Evolutionary conservation across 768 basidiomycete species (phyloP), one percentile per base, ranked within the genome.

Genomic region (Goffeauzyma gilvescens): DNA sequence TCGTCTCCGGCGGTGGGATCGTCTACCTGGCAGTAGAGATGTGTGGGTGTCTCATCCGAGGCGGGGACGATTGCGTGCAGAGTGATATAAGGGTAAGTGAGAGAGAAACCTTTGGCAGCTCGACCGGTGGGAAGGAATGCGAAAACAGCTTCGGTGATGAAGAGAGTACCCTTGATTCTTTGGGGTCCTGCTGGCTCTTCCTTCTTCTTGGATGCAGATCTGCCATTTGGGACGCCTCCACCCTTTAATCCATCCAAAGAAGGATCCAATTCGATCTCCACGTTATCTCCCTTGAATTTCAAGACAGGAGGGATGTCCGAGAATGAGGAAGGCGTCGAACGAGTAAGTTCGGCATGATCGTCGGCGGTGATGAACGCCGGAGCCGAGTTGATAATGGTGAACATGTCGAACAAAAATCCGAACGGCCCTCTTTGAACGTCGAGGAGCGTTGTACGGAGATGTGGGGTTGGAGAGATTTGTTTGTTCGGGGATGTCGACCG

Each of bases 11-110:
- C 55, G 15, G 59, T 65, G n/a, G 65, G 64, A 38, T 84, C 84
- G 53, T 93, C 89, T 9, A 96, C 72, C 53, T 98, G 93, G 59
- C 87, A 93, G 63, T 95, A 96, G 58, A 96, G 44, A 44, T 59
- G 53, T n/a, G 59, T 47, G 7, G 53, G 44, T 13, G 50, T 12
- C 6, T 45, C 46, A 6, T 50, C 42, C 5, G 75, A 73, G 2
- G 72, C 70, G 33, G 85, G 77, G 1, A 86, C 83, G 41, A 89
- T 72, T 20, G 93, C 93, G 54, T 98, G 93, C 2, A 98, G 72
- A 1, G 85, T 90, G 57, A 98, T 81, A 5, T 78, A 69, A 8
- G 83, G 85, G 61, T 90, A 96, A 44, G 77, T 70, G 57, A 96
- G 73, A 50, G 81, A 75, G 64, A 95, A 79, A 13, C 84, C 86